These are phyloP conservation scores for Rubus parviflorus DNA, from an alignment of 306 rosid species.

Conservation along the genomic window DNA sequence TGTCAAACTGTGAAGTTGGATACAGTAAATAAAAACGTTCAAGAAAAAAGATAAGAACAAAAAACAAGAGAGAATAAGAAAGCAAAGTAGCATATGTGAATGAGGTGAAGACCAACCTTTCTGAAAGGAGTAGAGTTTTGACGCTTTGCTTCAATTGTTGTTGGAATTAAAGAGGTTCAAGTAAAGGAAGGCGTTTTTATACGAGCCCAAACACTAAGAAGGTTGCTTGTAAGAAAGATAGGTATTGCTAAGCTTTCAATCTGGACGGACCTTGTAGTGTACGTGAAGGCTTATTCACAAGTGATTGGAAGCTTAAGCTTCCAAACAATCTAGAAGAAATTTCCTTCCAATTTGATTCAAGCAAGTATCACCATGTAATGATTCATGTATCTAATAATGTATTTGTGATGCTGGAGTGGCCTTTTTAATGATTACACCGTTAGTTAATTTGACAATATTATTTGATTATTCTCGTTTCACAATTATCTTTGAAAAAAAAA, in stretches of 20 bases:
- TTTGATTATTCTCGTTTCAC: no score
- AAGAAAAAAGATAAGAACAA: not conserved
- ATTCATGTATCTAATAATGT: not conserved
- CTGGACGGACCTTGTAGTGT: conserved; percentile 35
- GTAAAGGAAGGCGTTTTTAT: conserved; percentile 6
- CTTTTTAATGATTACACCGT: no score
- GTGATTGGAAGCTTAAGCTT: no score
- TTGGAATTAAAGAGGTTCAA: not conserved
- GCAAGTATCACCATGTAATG: not conserved
- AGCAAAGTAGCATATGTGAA: not conserved
- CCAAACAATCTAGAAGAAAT: not conserved
- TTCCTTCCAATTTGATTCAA: not conserved
- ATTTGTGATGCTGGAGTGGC: no score
- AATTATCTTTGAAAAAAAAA: no score
- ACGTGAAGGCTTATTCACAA: conserved; percentile 36
- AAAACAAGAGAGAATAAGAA: no score
- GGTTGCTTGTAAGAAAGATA: conserved; percentile 42
- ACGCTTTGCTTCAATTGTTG: not conserved
- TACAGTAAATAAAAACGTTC: no score
- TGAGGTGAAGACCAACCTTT: conserved; percentile 7
- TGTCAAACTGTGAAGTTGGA: not conserved
- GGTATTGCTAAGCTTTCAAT: not conserved
- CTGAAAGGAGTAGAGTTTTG: no score
- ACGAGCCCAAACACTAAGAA: not conserved
- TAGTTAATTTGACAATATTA: no score